phyloP scores from a whole-genome alignment of 2,329 filamentous ascomycete genomes.

The Penicillium sp. region DNA sequence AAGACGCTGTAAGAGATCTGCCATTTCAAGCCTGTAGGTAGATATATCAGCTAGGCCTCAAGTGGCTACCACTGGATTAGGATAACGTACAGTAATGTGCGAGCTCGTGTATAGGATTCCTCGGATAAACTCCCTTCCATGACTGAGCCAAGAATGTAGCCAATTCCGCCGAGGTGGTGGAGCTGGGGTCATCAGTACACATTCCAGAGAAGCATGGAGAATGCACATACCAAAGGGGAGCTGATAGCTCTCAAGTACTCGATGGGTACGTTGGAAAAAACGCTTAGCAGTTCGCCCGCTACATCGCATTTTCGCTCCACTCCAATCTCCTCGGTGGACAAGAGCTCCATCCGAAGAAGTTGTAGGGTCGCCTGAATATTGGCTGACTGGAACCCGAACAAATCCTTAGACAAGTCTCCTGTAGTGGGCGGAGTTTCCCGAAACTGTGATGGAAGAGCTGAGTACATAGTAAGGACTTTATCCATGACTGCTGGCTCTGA shows the following conservation, averaged over 20 bases:
- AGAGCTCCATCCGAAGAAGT: conserved; percentile 50
- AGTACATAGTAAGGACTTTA: conserved; percentile 24
- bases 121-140: conserved; percentile 47
- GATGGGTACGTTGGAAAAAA: conserved; percentile 45
- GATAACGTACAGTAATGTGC: conserved; percentile 38
- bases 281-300: conserved; percentile 45
- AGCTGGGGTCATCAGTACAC: conserved; percentile 24
- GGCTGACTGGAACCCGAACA: conserved; percentile 52
- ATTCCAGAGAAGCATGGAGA: neutral
- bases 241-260: conserved; percentile 51
- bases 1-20: conserved; percentile 47
- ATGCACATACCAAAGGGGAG: conserved; percentile 40
- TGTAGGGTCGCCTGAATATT: conserved; percentile 53
- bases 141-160: conserved; percentile 50
- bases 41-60: neutral
- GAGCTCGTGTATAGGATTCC: conserved; percentile 42
- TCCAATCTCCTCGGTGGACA: conserved; percentile 36
- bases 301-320: conserved; percentile 49
- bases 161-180: conserved; percentile 52
- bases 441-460: conserved; percentile 24
- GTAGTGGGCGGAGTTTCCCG: conserved; percentile 26
- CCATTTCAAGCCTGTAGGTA: conserved; percentile 40
- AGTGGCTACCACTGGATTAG: neutral
- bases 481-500: conserved; percentile 26
- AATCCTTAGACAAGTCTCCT: conserved; percentile 36